These are phyloP conservation scores for Macaranga tanarius DNA, from an alignment of 441 rosid species.

Conservation along the genomic window DNA sequence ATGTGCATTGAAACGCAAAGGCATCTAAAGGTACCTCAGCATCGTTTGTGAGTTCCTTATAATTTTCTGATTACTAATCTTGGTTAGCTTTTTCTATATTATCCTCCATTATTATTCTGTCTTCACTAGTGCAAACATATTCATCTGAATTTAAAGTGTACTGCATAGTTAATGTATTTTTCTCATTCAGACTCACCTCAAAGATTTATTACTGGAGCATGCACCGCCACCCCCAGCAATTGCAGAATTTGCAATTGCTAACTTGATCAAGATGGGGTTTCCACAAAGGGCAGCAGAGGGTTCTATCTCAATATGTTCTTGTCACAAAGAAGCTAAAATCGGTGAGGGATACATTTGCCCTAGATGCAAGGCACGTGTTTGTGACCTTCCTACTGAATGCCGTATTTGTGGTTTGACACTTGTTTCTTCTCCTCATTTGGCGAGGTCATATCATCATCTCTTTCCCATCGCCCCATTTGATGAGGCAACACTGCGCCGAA, in stretches of 20 bases:
- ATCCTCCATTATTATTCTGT: not conserved
- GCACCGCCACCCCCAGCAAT: constrained; percentile 98
- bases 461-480: constrained; percentile 85
- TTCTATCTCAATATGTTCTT: constrained; percentile 76
- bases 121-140: not conserved
- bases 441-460: constrained; percentile 94
- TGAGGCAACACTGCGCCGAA: constrained; percentile 48
- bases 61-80: not conserved
- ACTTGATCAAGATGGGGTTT: constrained; percentile 92
- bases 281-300: constrained; percentile 87
- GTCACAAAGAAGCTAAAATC: constrained; percentile 87
- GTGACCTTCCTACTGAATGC: constrained; percentile 89
- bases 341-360: constrained; percentile 93
- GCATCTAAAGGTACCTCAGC: not conserved
- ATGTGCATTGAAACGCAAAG: not conserved
- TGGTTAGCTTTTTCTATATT: not conserved
- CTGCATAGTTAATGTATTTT: not conserved
- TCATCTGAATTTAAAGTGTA: not conserved
- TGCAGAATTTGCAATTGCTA: constrained; percentile 87
- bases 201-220: constrained; percentile 81
- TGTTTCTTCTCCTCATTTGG: constrained; percentile 94
- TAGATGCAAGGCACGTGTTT: constrained; percentile 85
- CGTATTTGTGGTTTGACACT: constrained; percentile 83
- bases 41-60: not conserved
- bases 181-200: constrained; percentile 62